Conservation (phyloP, 208 protist genomes). For the Crithidia thermophila region DNA sequence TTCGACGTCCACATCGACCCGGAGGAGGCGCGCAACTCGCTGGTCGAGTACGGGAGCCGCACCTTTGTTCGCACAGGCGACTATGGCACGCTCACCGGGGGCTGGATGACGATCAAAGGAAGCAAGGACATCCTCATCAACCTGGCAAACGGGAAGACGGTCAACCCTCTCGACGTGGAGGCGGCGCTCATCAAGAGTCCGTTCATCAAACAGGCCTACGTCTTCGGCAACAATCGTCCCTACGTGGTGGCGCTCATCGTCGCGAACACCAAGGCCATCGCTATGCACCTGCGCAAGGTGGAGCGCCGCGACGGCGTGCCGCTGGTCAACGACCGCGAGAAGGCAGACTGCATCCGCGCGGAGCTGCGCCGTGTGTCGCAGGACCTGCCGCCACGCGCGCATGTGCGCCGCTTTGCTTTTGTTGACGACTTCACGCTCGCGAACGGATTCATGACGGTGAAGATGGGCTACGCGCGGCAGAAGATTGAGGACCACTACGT, state of each 20-base stretch:
- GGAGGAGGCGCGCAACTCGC: slow-evolving; percentile 84
- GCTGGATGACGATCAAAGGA: slow-evolving; percentile 87
- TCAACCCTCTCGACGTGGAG: slow-evolving; percentile 86
- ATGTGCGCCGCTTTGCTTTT: slow-evolving; percentile 90
- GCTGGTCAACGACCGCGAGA: slow-evolving; percentile 88
- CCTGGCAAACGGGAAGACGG: slow-evolving; percentile 75
- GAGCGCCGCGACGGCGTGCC: slow-evolving; percentile 90
- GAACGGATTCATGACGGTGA: slow-evolving; percentile 91
- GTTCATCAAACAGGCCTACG: slow-evolving; percentile 87
- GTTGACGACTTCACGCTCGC: slow-evolving; percentile 91
- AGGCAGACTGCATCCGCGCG: slow-evolving; percentile 87
- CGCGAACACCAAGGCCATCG: slow-evolving; percentile 84
- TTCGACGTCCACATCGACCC: slow-evolving; percentile 91
- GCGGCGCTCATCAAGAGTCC: slow-evolving; percentile 77
- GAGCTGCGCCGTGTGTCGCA: slow-evolving; percentile 83
- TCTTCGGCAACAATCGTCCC: slow-evolving; percentile 74
- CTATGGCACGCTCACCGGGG: slow-evolving; percentile 86
- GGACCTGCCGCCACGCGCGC: slow-evolving; percentile 73
- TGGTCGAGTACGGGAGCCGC: slow-evolving; percentile 87
- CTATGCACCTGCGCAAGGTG: slow-evolving; percentile 83
- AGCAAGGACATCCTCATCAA: slow-evolving; percentile 87
- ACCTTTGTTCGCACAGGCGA: slow-evolving; percentile 91
- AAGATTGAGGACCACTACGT: slow-evolving; percentile 90
- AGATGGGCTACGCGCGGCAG: slow-evolving; percentile 85
- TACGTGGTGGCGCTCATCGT: slow-evolving; percentile 87